Evolutionary conservation across 257 asterid genomes (phyloP).

Genomic region (Solanum appendiculatum): DNA sequence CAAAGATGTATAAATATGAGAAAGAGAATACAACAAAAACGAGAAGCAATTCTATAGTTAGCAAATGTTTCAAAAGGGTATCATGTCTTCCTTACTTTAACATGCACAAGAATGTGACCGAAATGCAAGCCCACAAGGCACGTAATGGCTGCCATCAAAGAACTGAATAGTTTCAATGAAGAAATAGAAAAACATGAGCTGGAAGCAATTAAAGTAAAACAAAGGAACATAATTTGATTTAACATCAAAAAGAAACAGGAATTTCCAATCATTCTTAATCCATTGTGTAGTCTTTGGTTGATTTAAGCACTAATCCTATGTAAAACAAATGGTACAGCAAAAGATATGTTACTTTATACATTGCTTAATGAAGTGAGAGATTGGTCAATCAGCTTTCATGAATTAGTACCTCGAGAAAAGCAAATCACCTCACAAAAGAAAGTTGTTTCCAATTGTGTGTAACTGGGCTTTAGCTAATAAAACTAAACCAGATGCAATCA

Average conservation of each 20-base stretch:
- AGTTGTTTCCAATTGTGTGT: background rate
- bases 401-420: background rate
- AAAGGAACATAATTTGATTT: background rate
- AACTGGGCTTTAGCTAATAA: background rate
- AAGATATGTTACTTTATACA: background rate
- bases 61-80: constrained; percentile 7
- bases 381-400: background rate
- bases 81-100: constrained; percentile 32
- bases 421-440: background rate
- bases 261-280: background rate
- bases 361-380: background rate
- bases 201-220: background rate
- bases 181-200: constrained; percentile 5
- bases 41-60: background rate
- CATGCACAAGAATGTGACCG: constrained; percentile 78
- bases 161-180: constrained; percentile 35
- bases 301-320: background rate
- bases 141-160: constrained; percentile 84
- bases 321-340: background rate
- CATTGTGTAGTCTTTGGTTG: background rate
- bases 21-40: background rate
- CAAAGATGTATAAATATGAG: constrained; percentile 1
- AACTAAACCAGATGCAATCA: background rate
- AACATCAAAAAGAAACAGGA: background rate
- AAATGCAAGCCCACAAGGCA: constrained; percentile 75